Percentiles rank a stretch among this genome's conserved stretches.
phyloP scores from a whole-genome alignment of 805 yeast genomes.

The Teunomyces funiuensis region DNA sequence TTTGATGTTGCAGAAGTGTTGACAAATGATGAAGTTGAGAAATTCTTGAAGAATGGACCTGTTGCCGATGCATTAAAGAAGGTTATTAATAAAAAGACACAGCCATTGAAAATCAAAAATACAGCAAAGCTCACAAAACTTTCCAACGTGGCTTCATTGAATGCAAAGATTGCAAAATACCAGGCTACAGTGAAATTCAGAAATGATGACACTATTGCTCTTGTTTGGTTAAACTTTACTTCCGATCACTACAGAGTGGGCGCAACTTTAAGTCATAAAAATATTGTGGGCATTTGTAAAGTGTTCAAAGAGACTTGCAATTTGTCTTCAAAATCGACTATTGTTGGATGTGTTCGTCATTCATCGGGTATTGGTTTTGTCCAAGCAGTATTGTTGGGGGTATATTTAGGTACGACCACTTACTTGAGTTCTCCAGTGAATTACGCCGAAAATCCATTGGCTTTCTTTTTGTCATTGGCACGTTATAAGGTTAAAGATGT shows the following conservation, averaged over 20 bases:
- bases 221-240: constrained; percentile 69
- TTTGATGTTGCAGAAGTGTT: constrained; percentile 71
- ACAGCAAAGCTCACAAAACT: constrained; percentile 58
- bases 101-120: constrained; percentile 58
- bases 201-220: constrained; percentile 46
- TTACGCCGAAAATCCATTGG: constrained; percentile 69
- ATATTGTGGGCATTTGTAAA: constrained; percentile 76
- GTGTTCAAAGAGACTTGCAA: constrained; percentile 91
- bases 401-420: constrained; percentile 84
- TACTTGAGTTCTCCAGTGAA: constrained; percentile 76
- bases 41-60: constrained; percentile 64
- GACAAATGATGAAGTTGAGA: constrained; percentile 75
- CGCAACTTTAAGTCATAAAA: constrained; percentile 55
- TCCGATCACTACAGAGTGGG: constrained; percentile 70
- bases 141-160: constrained; percentile 38
- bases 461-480: constrained; percentile 68
- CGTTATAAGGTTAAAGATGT: constrained; percentile 82
- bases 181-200: constrained; percentile 41
- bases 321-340: constrained; percentile 64
- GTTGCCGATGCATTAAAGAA: constrained; percentile 59
- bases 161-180: constrained; percentile 43
- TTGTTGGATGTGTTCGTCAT: constrained; percentile 85
- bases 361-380: constrained; percentile 84
- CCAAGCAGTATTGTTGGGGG: constrained; percentile 81
- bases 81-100: constrained; percentile 30